Evolutionary conservation across 192 early-diverging fungal species (phyloP).

Genomic region (Coemansia sp.): DNA sequence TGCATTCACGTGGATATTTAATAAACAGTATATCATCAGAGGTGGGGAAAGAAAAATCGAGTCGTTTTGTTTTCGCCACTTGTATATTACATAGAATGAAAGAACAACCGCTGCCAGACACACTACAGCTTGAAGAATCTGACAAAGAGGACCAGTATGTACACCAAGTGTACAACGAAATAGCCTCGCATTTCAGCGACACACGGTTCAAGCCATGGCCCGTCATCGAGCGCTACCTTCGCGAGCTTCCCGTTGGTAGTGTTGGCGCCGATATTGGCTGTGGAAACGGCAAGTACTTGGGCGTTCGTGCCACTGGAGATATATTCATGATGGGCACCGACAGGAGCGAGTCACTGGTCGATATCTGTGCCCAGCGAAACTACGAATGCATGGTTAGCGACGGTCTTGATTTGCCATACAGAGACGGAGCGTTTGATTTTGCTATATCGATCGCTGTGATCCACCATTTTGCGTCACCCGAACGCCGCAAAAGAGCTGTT

Average conservation of each 20-base stretch:
- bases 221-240: conserved; percentile 84
- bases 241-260: conserved; percentile 60
- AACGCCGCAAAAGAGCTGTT: conserved; percentile 71
- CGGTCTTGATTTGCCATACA: conserved; percentile 74
- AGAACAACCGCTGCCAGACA: conserved; percentile 35
- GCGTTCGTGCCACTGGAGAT: conserved; percentile 68
- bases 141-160: conserved; percentile 79
- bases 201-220: conserved; percentile 99
- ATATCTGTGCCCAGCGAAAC: conserved; percentile 69
- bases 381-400: conserved; percentile 84
- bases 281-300: conserved; percentile 97
- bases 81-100: conserved; percentile 11
- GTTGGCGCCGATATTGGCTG: conserved; percentile 94
- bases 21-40: no score
- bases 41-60: no score
- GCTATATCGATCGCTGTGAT: conserved; percentile 94
- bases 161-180: conserved; percentile 88
- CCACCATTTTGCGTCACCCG: conserved; percentile 83
- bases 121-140: conserved; percentile 21
- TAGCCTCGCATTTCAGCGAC: conserved; percentile 90
- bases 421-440: conserved; percentile 81
- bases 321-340: conserved; percentile 84
- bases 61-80: not conserved
- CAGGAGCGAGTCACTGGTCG: conserved; percentile 73
- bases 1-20: no score